These are phyloP conservation scores for Rubroshorea leprosula DNA, from an alignment of 345 rosid genomes.

Conservation along the genomic window DNA sequence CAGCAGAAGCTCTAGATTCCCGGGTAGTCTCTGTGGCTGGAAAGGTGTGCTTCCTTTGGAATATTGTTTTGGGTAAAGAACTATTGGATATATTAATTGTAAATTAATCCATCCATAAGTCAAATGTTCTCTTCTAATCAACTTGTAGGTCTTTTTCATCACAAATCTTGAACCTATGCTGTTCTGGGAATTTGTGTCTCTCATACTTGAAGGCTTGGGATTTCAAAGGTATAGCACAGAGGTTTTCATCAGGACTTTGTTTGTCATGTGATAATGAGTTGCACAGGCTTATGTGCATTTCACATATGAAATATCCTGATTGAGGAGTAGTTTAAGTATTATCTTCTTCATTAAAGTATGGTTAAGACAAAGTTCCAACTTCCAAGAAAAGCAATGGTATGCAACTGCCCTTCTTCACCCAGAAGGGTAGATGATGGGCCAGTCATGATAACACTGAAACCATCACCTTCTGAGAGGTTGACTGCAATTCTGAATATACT, in stretches of 20 bases:
- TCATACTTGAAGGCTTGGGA: constrained; percentile 65
- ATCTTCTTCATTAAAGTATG: neutral
- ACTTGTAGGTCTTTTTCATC: constrained; percentile 79
- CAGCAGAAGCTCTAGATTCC: constrained; percentile 69
- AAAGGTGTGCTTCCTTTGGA: constrained; percentile 46
- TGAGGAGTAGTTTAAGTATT: neutral
- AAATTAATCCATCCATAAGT: neutral
- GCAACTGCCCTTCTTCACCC: too few relatives aligned
- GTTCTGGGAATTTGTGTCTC: constrained; percentile 75
- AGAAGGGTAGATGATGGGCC: too few relatives aligned
- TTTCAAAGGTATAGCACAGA: constrained; percentile 61
- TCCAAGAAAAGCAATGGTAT: neutral
- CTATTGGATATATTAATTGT: neutral
- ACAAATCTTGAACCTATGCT: constrained; percentile 71
- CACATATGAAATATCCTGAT: neutral
- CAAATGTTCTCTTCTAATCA: constrained; percentile 14
- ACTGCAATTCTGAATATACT: too few relatives aligned
- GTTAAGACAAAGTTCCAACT: too few relatives aligned
- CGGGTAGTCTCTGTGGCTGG: constrained; percentile 72
- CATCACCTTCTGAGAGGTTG: too few relatives aligned
- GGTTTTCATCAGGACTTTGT: constrained; percentile 7
- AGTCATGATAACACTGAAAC: too few relatives aligned
- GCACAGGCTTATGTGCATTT: neutral
- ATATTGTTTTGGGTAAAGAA: neutral
- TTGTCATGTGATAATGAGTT: neutral